Base-by-base conservation (phyloP, 352 stramenopile species). In the Globisporangium iwayamae region DNA sequence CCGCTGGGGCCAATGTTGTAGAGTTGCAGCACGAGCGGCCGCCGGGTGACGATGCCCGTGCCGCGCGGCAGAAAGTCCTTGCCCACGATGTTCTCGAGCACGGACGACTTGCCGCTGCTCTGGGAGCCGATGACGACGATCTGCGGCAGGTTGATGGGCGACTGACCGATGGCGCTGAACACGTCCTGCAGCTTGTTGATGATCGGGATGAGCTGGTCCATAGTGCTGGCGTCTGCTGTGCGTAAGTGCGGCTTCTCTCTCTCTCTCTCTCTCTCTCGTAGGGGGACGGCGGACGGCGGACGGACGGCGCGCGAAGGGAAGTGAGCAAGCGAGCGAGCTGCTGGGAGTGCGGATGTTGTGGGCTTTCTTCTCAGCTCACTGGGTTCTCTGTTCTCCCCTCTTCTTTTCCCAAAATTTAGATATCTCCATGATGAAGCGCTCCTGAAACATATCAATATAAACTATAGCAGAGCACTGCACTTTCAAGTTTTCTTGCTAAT, bases 141-240 rank as follows among this genome's bases (percentile, higher is more conserved):
- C 81, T 99, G 96, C 66, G 97, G 97, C 43, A 99, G 78, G 74
- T 99, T 98, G 56, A 99, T 93, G 22, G 93, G 89, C 54, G 87
- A 92, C 76, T 98, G 92, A 20, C 96, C 96, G 71, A 99, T 98
- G 51, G 94, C 93, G 55, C 80, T 97, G 76, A 99, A 99, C 38
- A 99, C 97, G 81, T 99, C 97, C 87, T 99, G 97, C 10, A 99
- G 89, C 83, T 99, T 99, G 75, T 99, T 99, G 67, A 99, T 98
- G 69, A 99, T 98, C 39, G 97, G 96, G 74, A 99, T 99, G 20
- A 99, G 86, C 76, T 99, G 90, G 65, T 99, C 96, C 97, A 99
- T 99, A 18, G 62, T 39, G 55, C 20, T 16, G 34, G 30, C 18
- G n/a, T 25, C 13, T 56, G 1, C 8, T 22, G 28, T 48, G 38